Evolutionary conservation across 1,139 yeast species (phyloP).

Genomic region (Lodderomyces oxycetoniae): DNA sequence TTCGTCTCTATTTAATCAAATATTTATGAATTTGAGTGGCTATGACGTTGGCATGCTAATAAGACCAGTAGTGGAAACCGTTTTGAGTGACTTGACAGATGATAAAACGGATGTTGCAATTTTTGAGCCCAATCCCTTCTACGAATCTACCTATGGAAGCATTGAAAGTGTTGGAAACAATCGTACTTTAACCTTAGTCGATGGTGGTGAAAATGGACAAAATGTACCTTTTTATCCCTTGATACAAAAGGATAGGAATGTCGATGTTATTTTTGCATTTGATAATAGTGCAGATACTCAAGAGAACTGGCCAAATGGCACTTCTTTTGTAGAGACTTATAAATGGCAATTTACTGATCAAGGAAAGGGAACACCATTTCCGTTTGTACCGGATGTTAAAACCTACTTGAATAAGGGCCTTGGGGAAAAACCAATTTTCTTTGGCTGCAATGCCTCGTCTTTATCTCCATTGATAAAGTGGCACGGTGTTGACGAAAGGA

Average conservation of each 20-base stretch:
- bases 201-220: constrained; percentile 84
- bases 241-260: constrained; percentile 59
- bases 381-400: constrained; percentile 34
- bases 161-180: constrained; percentile 23
- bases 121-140: constrained; percentile 15
- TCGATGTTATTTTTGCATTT: constrained; percentile 76
- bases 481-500: constrained; percentile 22
- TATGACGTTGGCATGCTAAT: constrained; percentile 19
- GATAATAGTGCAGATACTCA: constrained; percentile 83
- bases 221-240: constrained; percentile 77
- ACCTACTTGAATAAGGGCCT: constrained; percentile 26
- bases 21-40: constrained; percentile 20
- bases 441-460: constrained; percentile 35
- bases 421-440: constrained; percentile 32
- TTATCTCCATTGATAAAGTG: constrained; percentile 25
- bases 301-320: constrained; percentile 71
- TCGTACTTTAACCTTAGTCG: constrained; percentile 59
- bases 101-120: constrained; percentile 8
- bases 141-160: constrained; percentile 13
- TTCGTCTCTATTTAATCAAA: constrained; percentile 45
- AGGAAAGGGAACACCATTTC: constrained; percentile 39
- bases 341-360: constrained; percentile 44
- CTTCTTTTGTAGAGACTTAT: constrained; percentile 56
- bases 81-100: constrained; percentile 3
- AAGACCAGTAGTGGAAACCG: constrained; percentile 5